These are phyloP conservation scores for Dichotomopilus funicola DNA, from an alignment of 2,329 filamentous ascomycete genomes.

Conservation along the genomic window DNA sequence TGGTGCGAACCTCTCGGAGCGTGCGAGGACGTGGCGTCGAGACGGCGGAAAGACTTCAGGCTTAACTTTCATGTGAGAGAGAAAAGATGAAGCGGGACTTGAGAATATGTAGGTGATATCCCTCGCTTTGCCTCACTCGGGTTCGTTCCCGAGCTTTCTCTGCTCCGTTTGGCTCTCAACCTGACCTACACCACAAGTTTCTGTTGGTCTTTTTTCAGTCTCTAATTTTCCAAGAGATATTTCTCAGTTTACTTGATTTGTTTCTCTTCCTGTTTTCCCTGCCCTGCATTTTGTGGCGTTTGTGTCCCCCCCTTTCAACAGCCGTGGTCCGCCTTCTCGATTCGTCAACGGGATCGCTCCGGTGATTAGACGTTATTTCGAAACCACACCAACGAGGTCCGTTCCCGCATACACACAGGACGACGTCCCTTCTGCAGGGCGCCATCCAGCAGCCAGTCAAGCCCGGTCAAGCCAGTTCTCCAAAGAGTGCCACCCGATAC, in stretches of 20 bases:
- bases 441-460: not conserved
- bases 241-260: too few species aligned
- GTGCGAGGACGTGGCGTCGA: slow-evolving; percentile 4
- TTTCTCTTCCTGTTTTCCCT: not conserved
- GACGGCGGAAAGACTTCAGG: slow-evolving; percentile 18
- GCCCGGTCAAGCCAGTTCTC: not conserved
- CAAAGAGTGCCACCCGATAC: not conserved
- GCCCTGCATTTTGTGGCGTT: slow-evolving; percentile 5
- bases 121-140: slow-evolving; percentile 18
- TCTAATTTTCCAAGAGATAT: too few species aligned
- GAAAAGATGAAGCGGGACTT: not conserved
- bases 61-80: slow-evolving; percentile 13
- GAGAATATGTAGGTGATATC: slow-evolving; percentile 23
- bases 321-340: slow-evolving; percentile 14
- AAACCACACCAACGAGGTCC: slow-evolving; percentile 15
- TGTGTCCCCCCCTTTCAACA: slow-evolving; percentile 4
- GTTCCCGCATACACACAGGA: slow-evolving; percentile 4
- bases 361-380: slow-evolving; percentile 22
- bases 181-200: slow-evolving; percentile 16
- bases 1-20: not conserved
- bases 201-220: not conserved
- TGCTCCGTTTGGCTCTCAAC: slow-evolving; percentile 17
- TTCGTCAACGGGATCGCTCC: slow-evolving; percentile 19
- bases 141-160: slow-evolving; percentile 4
- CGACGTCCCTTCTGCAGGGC: too few species aligned